Evolutionary conservation across 352 stramenopile species (phyloP), one percentile per base, ranked within the genome.

Genomic region (Pythium coloratum): DNA sequence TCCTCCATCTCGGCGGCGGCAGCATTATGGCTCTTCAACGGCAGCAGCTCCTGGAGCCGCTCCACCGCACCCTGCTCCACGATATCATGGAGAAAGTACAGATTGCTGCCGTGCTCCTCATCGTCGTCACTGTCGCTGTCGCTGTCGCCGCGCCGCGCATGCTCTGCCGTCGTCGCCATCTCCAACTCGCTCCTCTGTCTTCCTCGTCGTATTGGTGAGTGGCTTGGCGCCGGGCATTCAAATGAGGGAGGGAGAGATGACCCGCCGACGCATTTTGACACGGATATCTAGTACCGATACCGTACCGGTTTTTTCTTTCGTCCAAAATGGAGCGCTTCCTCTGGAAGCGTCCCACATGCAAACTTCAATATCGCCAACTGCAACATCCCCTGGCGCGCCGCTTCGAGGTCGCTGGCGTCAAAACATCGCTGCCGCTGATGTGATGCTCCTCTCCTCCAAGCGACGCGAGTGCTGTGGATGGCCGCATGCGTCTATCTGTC

Each of bases 21-120:
- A 26, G n/a, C 50, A 2, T 3, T 51, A 4, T 61, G 44, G 24
- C 13, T n/a, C 38, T 71, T 68, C 24, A 71, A 66, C 47, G 80
- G 82, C 58, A 94, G 69, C 24, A 90, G 70, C n/a, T 67, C 42
- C 3, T 71, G 70, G 30, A 94, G 71, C 12, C 73, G 67, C n/a
- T 82, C 72, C 20, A 86, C 51, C 8, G 64, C 66, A 10, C 85
- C 85, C 59, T 84, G 67, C 59, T 94, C 78, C 16, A 76, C 76
- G 7, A 87, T 55, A 56, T 94, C 81, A 66, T 94, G 85, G 36
- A 94, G 54, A 16, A 76, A 54, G 59, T 79, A 93, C 32, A 76
- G 24, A 30, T 77, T 74, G 38, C 76, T 61, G 16, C 70, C 64
- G 4, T 77, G 68, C 6, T 86, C 82, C 13, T 78, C 73, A 24